Conservation (phyloP, 495 filamentous ascomycete genomes). For the Aspergillus bertholletiae region DNA sequence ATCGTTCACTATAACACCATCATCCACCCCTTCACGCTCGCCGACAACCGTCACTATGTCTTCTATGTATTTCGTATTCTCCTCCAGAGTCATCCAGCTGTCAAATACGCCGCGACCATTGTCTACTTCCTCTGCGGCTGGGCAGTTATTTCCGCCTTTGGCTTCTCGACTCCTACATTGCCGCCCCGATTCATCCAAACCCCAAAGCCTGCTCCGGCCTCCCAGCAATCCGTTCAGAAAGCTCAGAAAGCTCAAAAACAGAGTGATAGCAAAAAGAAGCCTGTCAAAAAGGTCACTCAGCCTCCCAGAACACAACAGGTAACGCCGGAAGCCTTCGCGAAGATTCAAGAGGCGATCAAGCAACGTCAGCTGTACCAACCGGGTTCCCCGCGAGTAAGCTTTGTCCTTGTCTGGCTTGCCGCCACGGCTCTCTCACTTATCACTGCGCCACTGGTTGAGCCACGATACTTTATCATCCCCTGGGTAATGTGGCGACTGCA, state of each 20-base stretch:
- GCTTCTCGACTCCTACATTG: conserved; percentile 27
- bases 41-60: conserved; percentile 94
- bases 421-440: conserved; percentile 73
- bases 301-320: conserved; percentile 19
- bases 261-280: conserved; percentile 23
- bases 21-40: conserved; percentile 92
- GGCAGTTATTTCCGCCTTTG: conserved; percentile 55
- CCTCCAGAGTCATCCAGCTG: conserved; percentile 55
- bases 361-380: conserved; percentile 32
- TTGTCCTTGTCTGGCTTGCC: conserved; percentile 65
- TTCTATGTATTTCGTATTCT: conserved; percentile 94
- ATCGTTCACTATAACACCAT: conserved; percentile 82
- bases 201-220: conserved; percentile 12
- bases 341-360: conserved; percentile 30
- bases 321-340: conserved; percentile 29
- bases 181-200: conserved; percentile 25
- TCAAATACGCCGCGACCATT: conserved; percentile 66
- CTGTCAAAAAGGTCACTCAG: conserved; percentile 20
- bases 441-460: conserved; percentile 89
- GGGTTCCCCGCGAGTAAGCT: conserved; percentile 43
- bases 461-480: conserved; percentile 89
- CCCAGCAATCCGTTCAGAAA: conserved; percentile 4
- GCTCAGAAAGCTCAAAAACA: conserved; percentile 14
- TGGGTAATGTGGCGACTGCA: conserved; percentile 93
- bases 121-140: conserved; percentile 61